A percentile compares a stretch with the other conserved stretches of the same genome.
Conservation (phyloP, 2,329 filamentous ascomycete genomes). For the Fusarium beomiforme region DNA sequence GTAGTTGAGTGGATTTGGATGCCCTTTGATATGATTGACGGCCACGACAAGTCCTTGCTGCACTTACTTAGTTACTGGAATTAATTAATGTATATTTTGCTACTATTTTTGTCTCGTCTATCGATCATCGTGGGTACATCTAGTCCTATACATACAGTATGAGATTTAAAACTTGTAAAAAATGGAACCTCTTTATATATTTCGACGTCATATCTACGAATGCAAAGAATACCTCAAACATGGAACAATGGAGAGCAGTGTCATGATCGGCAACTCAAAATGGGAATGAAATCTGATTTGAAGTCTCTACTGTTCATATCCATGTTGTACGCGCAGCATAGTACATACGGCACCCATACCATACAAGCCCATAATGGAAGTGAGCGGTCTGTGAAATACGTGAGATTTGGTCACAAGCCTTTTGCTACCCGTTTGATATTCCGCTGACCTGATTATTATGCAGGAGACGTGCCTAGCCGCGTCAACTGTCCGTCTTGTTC, state of each 20-base stretch:
- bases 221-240: not conserved
- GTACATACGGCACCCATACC: not conserved
- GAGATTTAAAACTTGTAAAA: conserved; percentile 1
- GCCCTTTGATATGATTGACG: conserved; percentile 9
- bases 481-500: conserved; percentile 17
- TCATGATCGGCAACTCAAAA: conserved; percentile 26
- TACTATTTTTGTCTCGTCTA: conserved; percentile 5
- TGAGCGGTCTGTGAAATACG: not conserved
- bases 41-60: not conserved
- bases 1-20: conserved; percentile 8
- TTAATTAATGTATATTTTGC: conserved; percentile 12
- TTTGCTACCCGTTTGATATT: not conserved
- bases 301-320: not conserved
- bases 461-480: conserved; percentile 5
- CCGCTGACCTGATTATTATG: conserved; percentile 12
- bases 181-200: not conserved
- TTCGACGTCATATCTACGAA: conserved; percentile 31
- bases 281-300: not conserved
- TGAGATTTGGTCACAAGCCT: conserved; percentile 10
- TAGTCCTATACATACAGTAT: not conserved
- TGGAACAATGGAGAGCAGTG: conserved; percentile 29
- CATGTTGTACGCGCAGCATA: not conserved
- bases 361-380: not conserved
- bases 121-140: not conserved
- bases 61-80: not conserved